phyloP scores from a whole-genome alignment of 1,139 yeast species.

The Yamadazyma diospyri region DNA sequence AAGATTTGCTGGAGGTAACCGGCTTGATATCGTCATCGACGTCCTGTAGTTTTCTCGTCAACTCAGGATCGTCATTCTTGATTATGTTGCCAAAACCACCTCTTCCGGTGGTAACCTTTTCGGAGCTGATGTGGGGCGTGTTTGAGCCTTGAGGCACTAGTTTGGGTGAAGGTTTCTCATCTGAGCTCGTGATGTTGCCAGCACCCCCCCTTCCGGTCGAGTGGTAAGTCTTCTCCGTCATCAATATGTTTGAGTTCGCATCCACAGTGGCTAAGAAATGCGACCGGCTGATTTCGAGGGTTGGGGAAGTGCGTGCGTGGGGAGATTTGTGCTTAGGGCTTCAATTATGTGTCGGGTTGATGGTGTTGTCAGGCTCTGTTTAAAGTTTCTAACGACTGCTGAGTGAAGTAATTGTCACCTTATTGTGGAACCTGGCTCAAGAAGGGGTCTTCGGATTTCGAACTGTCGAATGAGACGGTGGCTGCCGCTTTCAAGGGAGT shows the following conservation, averaged over 20 bases:
- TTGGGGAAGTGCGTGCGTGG: too few species aligned
- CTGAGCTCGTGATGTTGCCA: constrained; percentile 48
- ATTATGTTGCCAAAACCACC: constrained; percentile 84
- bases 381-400: too few species aligned
- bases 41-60: constrained; percentile 67
- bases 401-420: too few species aligned
- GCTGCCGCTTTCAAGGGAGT: too few species aligned
- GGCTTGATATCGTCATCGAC: constrained; percentile 50
- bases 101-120: constrained; percentile 68
- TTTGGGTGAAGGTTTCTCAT: constrained; percentile 47
- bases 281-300: too few species aligned
- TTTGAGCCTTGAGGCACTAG: constrained; percentile 59
- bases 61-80: constrained; percentile 56
- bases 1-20: constrained; percentile 37
- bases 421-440: too few species aligned
- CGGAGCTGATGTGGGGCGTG: constrained; percentile 58
- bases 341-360: too few species aligned
- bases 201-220: constrained; percentile 85
- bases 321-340: too few species aligned
- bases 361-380: too few species aligned
- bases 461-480: too few species aligned
- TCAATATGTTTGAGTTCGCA: constrained; percentile 6
- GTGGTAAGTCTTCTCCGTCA: constrained; percentile 33
- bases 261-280: too few species aligned
- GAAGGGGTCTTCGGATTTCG: too few species aligned